Conservation (phyloP, 257 asterid genomes). For the Solanum pinnatisectum region DNA sequence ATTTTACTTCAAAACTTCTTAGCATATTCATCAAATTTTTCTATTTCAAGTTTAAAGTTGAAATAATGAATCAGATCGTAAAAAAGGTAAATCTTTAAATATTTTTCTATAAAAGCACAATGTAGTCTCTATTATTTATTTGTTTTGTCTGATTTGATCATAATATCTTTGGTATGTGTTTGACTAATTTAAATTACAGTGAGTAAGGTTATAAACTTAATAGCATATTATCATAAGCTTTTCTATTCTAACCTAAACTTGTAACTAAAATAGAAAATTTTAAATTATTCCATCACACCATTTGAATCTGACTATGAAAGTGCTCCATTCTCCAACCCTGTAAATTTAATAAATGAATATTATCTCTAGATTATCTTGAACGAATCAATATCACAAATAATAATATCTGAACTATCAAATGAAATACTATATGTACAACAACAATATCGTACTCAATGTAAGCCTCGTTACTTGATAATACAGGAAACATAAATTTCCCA, state of each 20-base stretch:
- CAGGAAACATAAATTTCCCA: background rate
- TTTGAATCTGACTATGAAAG: background rate
- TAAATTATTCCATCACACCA: background rate
- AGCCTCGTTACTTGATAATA: background rate
- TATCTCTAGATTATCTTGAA: background rate
- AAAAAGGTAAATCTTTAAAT: background rate
- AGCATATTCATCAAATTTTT: background rate
- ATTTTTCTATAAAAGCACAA: background rate
- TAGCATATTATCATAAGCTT: background rate
- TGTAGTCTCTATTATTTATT: background rate
- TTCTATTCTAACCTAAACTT: background rate
- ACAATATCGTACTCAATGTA: background rate
- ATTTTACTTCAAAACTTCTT: background rate
- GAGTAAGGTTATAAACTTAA: background rate
- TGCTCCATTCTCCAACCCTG: background rate
- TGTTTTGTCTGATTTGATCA: background rate
- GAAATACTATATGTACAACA: background rate
- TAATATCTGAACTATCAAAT: background rate
- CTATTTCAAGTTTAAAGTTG: background rate
- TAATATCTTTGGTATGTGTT: background rate
- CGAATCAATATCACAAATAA: background rate
- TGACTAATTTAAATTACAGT: background rate
- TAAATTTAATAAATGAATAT: background rate
- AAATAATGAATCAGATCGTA: background rate
- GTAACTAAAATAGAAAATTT: background rate